Base-by-base conservation (phyloP, 495 filamentous ascomycete species). In the Penicillium verhagenii region DNA sequence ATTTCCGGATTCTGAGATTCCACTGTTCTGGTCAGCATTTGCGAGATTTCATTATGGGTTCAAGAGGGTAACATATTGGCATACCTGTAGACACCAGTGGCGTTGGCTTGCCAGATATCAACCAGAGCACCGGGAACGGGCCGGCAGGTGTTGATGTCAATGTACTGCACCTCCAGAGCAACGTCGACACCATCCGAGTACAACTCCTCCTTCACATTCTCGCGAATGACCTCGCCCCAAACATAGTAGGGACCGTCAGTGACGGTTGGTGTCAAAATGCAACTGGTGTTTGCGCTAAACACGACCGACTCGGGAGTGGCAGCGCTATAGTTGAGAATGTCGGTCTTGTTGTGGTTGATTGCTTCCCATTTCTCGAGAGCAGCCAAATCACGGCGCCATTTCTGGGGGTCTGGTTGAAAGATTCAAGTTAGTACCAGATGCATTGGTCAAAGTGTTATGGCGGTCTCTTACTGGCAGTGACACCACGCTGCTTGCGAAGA, bases 231-330 rank as follows among this genome's bases (percentile, higher is more conserved):
- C 57, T 80, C 77, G 21, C 77, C 79, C 55, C 71, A 74, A 18
- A 82, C 75, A 54, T 80, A 82, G 71, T 82, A 82, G 1, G 80
- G 80, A 0, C 80, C 79, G 46, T 75, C 77, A 6, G 77, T 81
- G 46, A 81, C 60, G 25, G 80, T 78, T 3, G 79, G 80, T 5
- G 78, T 69, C 26, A 83, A 66, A 38, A 84, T 77, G 56, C 78
- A 81, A 23, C 78, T 76, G n/a, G 78, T 78, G 57, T 77, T 76
- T 33, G 78, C 77, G 19, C 70, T 61, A 58, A 84, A 86, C 14
- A 84, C 70, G 23, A 71, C 66, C 13, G 60, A 60, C 23, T 71
- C 68, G 13, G 60, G 58, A 10, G 60, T 65, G 13, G 59, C 46
- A 26, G 59, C 50, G 23, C 52, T 52, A 31, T 64, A 63, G 28